Percentiles rank a stretch among this genome's conserved stretches.
Evolutionary conservation across 805 yeast genomes (phyloP).

Genomic region (Starmerella asiatica): DNA sequence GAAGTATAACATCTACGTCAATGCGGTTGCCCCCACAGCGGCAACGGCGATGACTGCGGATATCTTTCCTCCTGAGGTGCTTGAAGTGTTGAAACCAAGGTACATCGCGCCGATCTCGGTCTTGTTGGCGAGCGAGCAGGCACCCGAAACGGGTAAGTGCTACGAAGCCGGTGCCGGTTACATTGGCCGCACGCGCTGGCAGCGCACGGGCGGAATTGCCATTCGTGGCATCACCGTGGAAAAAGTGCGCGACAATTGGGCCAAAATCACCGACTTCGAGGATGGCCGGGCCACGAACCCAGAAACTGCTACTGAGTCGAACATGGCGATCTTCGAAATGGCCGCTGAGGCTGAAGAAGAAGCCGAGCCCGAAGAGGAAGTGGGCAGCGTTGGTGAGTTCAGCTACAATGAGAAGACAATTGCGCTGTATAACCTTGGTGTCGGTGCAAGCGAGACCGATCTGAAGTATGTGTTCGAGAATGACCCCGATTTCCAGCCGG

Average conservation of each 20-base stretch:
- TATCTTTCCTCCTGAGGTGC: slow-evolving; percentile 64
- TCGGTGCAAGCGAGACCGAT: slow-evolving; percentile 72
- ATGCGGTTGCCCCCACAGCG: slow-evolving; percentile 91
- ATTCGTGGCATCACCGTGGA: slow-evolving; percentile 48
- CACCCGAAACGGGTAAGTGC: slow-evolving; percentile 62
- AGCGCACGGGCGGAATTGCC: slow-evolving; percentile 75
- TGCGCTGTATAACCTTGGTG: slow-evolving; percentile 74
- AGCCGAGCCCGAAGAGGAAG: slow-evolving; percentile 32
- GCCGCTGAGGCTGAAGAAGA: slow-evolving; percentile 33
- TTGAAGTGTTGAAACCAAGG: slow-evolving; percentile 70
- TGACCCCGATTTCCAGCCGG: slow-evolving; percentile 59
- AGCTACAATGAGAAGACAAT: slow-evolving; percentile 53
- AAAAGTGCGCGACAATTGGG: slow-evolving; percentile 54
- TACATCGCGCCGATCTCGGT: slow-evolving; percentile 86
- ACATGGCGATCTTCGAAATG: slow-evolving; percentile 54
- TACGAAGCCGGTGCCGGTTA: slow-evolving; percentile 96
- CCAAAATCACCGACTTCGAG: slow-evolving; percentile 49
- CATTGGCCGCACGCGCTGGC: slow-evolving; percentile 92
- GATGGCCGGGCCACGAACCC: slow-evolving; percentile 42
- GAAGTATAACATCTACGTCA: slow-evolving; percentile 57
- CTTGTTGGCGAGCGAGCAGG: slow-evolving; percentile 58
- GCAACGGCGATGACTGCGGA: slow-evolving; percentile 95
- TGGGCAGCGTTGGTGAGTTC: slow-evolving; percentile 39
- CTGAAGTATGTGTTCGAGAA: slow-evolving; percentile 70
- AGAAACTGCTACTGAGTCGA: slow-evolving; percentile 57